Evolutionary conservation across 2,329 filamentous ascomycete species (phyloP), one percentile per base, ranked within the genome.

Genomic region (Metarhizium sp.): DNA sequence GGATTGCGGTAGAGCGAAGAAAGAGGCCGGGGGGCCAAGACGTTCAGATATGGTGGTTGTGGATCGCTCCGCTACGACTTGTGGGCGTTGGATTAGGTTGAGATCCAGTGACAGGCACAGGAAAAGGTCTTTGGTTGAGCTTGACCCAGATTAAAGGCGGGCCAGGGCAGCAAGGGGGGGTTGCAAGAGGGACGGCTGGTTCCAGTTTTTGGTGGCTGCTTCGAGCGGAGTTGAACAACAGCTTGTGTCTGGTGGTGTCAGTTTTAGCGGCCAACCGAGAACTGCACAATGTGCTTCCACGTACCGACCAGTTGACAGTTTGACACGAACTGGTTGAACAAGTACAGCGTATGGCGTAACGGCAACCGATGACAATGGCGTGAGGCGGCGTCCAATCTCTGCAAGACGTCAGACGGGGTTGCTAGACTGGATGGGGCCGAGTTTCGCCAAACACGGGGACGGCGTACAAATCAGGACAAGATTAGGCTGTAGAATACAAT

Each of bases 81-180:
- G 52, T 52, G 52, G 55, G 49, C 52, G 55, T 40, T 52, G 34
- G 48, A 50, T 52, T 52, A 46, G 49, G 52, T 32, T 18, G 40
- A 50, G 48, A 25, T 40, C 48, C 43, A 45, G 25, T 46, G n/a
- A 52, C 6, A 49, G 40, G 49, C 43, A 47, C 38, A 51, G 45
- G 32, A 51, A 51, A 48, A 25, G 25, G n/a, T 18, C 36, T 18
- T 52, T 52, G 38, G 36, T 46, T 48, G 45, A 40, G 18, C 42
- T 42, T 45, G 42, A 36, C 13, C 43, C 20, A 30, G 43, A 20
- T 34, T 42, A 46, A 10, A 40, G 34, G 49, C 45, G 46, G 30
- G 11, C 50, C 32, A 29, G 49, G 53, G 7, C 34, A 36, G 38
- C 38, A 40, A 34, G 10, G 48, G 50, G 16, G 38, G 16, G 38